Evolutionary conservation across 192 early-diverging fungal genomes (phyloP).

Genomic region (Backusella morwellensis): DNA sequence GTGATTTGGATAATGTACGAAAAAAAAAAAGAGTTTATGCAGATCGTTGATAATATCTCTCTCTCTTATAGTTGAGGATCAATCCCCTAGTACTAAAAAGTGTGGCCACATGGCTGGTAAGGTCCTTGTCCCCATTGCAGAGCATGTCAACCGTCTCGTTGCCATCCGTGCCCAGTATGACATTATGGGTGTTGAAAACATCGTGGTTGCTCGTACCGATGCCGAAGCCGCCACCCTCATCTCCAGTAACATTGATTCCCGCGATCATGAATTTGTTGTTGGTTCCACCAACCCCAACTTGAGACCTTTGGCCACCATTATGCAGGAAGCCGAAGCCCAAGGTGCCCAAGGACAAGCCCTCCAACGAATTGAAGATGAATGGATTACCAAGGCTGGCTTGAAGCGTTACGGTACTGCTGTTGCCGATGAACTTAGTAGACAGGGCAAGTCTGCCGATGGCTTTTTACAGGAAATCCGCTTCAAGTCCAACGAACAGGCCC

Average conservation of each 20-base stretch:
- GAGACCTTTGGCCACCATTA: slow-evolving; percentile 65
- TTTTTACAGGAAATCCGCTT: slow-evolving; percentile 39
- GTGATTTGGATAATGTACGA: neutral
- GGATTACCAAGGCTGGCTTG: slow-evolving; percentile 76
- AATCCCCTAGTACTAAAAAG: slow-evolving; percentile 95
- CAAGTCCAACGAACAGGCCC: slow-evolving; percentile 83
- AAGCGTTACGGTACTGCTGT: slow-evolving; percentile 83
- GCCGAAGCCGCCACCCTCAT: slow-evolving; percentile 96
- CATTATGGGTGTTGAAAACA: slow-evolving; percentile 96
- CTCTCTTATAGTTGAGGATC: slow-evolving; percentile 67
- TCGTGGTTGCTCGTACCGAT: slow-evolving; percentile 93
- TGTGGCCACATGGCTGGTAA: slow-evolving; percentile 99
- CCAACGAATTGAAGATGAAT: slow-evolving; percentile 80
- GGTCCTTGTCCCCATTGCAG: slow-evolving; percentile 95
- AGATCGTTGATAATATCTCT: neutral
- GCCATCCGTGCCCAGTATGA: slow-evolving; percentile 96
- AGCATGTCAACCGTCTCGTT: slow-evolving; percentile 96
- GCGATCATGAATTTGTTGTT: slow-evolving; percentile 95
- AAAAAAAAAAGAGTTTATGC: neutral
- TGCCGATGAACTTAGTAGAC: slow-evolving; percentile 65
- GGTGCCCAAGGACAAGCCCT: slow-evolving; percentile 74
- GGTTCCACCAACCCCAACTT: slow-evolving; percentile 86
- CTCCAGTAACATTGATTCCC: slow-evolving; percentile 92
- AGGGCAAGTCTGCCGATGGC: slow-evolving; percentile 43
- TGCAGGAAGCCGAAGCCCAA: slow-evolving; percentile 76